Base-by-base conservation (phyloP, 2,329 filamentous ascomycete genomes). In the Aulographum hederae region DNA sequence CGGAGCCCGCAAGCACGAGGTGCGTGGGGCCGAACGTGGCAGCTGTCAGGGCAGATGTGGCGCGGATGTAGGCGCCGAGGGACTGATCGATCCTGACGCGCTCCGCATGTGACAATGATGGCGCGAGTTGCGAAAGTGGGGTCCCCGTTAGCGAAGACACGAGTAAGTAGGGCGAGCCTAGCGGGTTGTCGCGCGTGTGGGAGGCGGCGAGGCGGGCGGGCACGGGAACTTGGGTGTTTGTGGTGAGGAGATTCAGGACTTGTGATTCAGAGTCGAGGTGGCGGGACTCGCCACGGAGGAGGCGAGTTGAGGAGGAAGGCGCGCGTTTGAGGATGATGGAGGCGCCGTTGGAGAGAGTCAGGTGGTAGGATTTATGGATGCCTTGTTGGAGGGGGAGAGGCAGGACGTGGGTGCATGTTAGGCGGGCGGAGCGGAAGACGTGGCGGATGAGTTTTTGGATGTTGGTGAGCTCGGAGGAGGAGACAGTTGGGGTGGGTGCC, bases 21-120 rank as follows among this genome's bases (percentile, higher is more conserved):
- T 57, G 54, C 6, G 61, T 47, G n/a, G 57, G 46, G 3, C 68
- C 68, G 40, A 69, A 72, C 3, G 53, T 50, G 2, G 52, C 46
- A 4, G 63, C 59, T 6, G 53, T 52, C 23, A 67, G 50, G 14
- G 57, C 47, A 3, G 54, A 52, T 25, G 69, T 54, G 10, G 46
- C 44, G 17, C 54, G 52, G 5, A 61, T 45, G 34, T 54, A 48
- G 12, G 42, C 34, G 3, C 58, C 58, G 2, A 61, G 39, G 21
- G 51, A 50, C 17, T 45, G 46, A 33, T 61, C 55, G 28, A 61
- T 53, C 8, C 37, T 38, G 1, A 39, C 45, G n/a, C 50, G 45
- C 31, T 56, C 51, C 16, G 39, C 38, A 15, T 41, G 17, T 8
- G 56, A 52, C 17, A 61, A 43, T 17, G 41, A 39, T n/a, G 41